These are phyloP conservation scores for Acer yangbiense DNA, from an alignment of 345 rosid species.

Conservation along the genomic window DNA sequence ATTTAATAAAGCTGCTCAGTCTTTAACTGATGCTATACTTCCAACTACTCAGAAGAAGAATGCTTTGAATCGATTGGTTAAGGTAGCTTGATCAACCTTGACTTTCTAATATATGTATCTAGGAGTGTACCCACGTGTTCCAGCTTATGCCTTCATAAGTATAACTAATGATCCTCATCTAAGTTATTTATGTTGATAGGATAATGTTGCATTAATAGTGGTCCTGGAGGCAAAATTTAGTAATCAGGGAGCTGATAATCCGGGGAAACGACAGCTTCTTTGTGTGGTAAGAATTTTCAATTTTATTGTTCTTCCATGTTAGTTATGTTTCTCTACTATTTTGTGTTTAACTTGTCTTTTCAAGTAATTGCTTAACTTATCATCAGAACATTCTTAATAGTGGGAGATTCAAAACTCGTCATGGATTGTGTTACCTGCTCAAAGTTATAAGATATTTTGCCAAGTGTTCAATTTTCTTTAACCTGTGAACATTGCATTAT, in stretches of 20 bases:
- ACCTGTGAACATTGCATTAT: neutral
- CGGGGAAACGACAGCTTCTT: constrained; percentile 88
- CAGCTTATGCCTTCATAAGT: neutral
- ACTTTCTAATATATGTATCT: constrained; percentile 1
- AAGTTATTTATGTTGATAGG: constrained; percentile 45
- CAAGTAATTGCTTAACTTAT: no score
- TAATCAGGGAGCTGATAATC: constrained; percentile 83
- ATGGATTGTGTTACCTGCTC: neutral
- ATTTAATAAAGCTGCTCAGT: constrained; percentile 98
- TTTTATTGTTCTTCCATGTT: neutral
- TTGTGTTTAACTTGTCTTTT: neutral
- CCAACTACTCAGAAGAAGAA: constrained; percentile 80
- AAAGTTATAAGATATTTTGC: neutral
- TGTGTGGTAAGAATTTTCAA: constrained; percentile 69
- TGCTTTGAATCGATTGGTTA: constrained; percentile 86
- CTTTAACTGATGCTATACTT: constrained; percentile 86
- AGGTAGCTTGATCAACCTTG: constrained; percentile 47
- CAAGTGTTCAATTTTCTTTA: neutral
- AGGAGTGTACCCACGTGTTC: constrained; percentile 7
- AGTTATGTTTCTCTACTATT: neutral
- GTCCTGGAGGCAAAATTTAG: constrained; percentile 91
- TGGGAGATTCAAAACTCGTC: neutral
- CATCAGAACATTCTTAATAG: neutral
- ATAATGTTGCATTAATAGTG: constrained; percentile 88
- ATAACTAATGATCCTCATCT: constrained; percentile 11